Conservation (phyloP, 2,329 filamentous ascomycete genomes). For the Amphichorda felina region DNA sequence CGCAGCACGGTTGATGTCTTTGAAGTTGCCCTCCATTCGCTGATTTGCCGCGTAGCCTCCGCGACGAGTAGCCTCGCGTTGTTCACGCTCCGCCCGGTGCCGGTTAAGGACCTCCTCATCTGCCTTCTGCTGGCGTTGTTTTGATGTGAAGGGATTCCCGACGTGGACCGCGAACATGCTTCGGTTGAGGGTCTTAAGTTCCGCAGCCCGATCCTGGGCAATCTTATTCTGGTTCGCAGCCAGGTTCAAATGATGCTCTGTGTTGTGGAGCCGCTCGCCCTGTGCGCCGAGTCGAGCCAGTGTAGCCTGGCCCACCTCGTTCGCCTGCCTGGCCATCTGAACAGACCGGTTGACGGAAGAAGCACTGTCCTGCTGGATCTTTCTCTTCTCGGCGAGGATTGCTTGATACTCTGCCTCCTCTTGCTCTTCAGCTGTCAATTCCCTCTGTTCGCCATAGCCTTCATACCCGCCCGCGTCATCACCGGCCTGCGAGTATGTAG, state of each 20-base stretch:
- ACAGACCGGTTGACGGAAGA: slow-evolving; percentile 25
- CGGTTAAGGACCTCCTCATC: slow-evolving; percentile 61
- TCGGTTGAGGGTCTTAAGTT: slow-evolving; percentile 74
- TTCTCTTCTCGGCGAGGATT: slow-evolving; percentile 37
- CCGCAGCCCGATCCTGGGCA: slow-evolving; percentile 68
- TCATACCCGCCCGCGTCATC: slow-evolving; percentile 22
- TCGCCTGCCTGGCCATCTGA: slow-evolving; percentile 29
- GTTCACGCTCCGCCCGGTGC: slow-evolving; percentile 52
- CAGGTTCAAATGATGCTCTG: slow-evolving; percentile 71
- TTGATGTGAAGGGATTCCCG: slow-evolving; percentile 64
- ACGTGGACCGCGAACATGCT: slow-evolving; percentile 87
- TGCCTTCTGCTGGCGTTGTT: slow-evolving; percentile 47
- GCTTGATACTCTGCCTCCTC: slow-evolving; percentile 62
- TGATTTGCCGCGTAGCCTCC: slow-evolving; percentile 38
- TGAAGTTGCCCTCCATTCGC: slow-evolving; percentile 40
- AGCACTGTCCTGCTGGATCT: slow-evolving; percentile 67
- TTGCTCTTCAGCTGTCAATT: slow-evolving; percentile 71
- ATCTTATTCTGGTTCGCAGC: slow-evolving; percentile 64
- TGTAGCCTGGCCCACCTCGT: slow-evolving; percentile 53
- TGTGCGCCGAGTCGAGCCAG: slow-evolving; percentile 65
- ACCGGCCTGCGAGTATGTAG: slow-evolving; percentile 3
- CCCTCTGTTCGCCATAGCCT: slow-evolving; percentile 55
- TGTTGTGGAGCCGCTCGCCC: slow-evolving; percentile 70
- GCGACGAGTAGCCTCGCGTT: slow-evolving; percentile 48
- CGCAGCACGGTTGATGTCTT: slow-evolving; percentile 20